A percentile compares a stretch with the other conserved stretches of the same genome.
Evolutionary conservation across 768 basidiomycete genomes (phyloP).

Genomic region (Porphyrellus cyaneotinctus): DNA sequence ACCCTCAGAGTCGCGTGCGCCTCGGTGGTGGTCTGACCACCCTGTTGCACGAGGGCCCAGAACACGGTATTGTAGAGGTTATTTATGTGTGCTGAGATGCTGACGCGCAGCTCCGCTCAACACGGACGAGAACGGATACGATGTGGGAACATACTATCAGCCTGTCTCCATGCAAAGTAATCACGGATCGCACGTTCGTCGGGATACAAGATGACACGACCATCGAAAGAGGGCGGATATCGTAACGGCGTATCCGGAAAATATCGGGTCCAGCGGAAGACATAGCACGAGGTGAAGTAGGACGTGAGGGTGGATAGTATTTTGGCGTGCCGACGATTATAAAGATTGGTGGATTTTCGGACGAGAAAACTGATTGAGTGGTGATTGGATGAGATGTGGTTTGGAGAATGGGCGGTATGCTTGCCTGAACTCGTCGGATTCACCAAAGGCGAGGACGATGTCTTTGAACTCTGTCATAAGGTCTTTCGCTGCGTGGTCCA

Average conservation of each 20-base stretch:
- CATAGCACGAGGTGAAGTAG: constrained; percentile 86
- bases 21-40: constrained; percentile 70
- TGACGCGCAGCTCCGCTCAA: constrained; percentile 17
- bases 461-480: constrained; percentile 84
- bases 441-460: constrained; percentile 85
- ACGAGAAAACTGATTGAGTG: constrained; percentile 70
- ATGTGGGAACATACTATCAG: constrained; percentile 66
- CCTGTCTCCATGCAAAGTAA: constrained; percentile 95
- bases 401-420: background rate
- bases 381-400: background rate
- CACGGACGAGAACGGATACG: background rate
- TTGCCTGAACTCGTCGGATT: constrained; percentile 96
- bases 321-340: constrained; percentile 84
- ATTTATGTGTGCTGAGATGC: constrained; percentile 83
- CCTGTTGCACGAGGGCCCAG: constrained; percentile 88
- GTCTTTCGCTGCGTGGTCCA: constrained; percentile 84
- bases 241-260: constrained; percentile 68
- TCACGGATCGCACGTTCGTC: constrained; percentile 68
- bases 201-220: constrained; percentile 82
- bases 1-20: constrained; percentile 82
- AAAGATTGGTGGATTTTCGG: constrained; percentile 66
- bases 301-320: constrained; percentile 81
- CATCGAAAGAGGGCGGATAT: constrained; percentile 93
- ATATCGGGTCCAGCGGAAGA: constrained; percentile 78
- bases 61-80: constrained; percentile 96